A percentile compares a stretch with the other conserved stretches of the same genome.
Evolutionary conservation across 495 filamentous ascomycete genomes (phyloP).

Genomic region (Tuber brumale): DNA sequence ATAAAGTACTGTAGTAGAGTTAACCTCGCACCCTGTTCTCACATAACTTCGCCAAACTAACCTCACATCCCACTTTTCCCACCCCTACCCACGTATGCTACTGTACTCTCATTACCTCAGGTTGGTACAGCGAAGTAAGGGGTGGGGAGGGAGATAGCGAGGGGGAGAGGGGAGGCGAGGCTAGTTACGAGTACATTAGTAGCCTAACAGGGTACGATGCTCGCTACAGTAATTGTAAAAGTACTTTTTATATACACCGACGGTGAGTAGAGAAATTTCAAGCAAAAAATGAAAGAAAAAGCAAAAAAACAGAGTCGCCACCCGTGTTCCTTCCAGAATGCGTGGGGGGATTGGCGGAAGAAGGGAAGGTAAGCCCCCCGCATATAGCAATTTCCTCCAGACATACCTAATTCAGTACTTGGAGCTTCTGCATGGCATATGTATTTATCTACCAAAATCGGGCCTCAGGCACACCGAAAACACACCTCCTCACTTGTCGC

Average conservation of each 20-base stretch:
- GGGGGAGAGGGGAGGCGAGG: background rate
- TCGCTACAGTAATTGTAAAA: background rate
- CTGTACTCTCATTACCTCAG: background rate
- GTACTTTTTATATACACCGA: background rate
- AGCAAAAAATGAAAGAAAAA: background rate
- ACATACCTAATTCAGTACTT: background rate
- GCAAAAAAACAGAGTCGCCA: background rate
- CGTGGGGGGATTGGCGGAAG: background rate
- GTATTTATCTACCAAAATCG: background rate
- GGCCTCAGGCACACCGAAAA: background rate
- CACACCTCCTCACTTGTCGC: slow-evolving; percentile 1
- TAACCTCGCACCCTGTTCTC: background rate
- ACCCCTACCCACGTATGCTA: background rate
- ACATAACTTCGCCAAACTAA: background rate
- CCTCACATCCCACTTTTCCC: background rate
- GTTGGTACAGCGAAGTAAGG: background rate
- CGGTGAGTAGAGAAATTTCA: background rate
- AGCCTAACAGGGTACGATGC: background rate
- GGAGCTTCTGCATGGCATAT: background rate
- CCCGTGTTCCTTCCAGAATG: slow-evolving; percentile 4
- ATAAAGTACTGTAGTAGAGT: background rate
- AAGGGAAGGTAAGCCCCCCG: background rate
- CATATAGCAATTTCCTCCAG: background rate
- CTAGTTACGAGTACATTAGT: background rate
- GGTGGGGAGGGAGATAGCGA: background rate